Evolutionary conservation across 2,329 filamentous ascomycete genomes (phyloP), one percentile per base, ranked within the genome.

Genomic region (Dothideomycetes sp.): DNA sequence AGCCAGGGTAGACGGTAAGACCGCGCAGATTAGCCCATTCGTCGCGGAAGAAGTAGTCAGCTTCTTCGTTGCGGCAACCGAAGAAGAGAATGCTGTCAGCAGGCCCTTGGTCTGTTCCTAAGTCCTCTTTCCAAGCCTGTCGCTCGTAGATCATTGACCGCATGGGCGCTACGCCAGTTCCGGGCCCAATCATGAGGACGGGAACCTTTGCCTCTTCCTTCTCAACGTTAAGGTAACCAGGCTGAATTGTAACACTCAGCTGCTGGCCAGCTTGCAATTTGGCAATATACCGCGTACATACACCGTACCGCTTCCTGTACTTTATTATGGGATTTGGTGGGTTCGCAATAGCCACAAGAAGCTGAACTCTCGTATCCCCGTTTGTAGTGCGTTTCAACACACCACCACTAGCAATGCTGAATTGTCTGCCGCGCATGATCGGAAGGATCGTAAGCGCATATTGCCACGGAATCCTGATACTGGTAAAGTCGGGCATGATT

Each of bases 221-320:
- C 50, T 55, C 69, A 49, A 58, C 64, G 53, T 59, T 68, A 17
- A 75, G 57, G 12, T 72, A 62, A 45, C 72, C 66, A 56, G 70
- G 62, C 63, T 72, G 61, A 47, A 79, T 53, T 2, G 69, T 66
- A 12, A 93, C 69, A 17, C 61, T 68, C 12, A 94, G 63, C 0
- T 61, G 59, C 8, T 78, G 76, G 1, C 72, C 72, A 0, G 67
- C 62, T 4, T 61, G 58, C 0, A 96, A 69, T 4, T 70, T 68
- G 15, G 81, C 73, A 14, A 96, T 70, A 55, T 95, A 96, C 17
- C 84, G 75, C 4, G 91, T 94, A 59, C 88, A 95, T 35, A 98
- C 79, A 1, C 91, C 91, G 52, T 89, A 75, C 14, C 91, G 75
- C 1, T 88, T 94, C 46, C 79, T 77, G 60, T 94, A 96, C 56